Evolutionary conservation across 2,329 filamentous ascomycete genomes (phyloP).

Genomic region (Fusarium algeriense): DNA sequence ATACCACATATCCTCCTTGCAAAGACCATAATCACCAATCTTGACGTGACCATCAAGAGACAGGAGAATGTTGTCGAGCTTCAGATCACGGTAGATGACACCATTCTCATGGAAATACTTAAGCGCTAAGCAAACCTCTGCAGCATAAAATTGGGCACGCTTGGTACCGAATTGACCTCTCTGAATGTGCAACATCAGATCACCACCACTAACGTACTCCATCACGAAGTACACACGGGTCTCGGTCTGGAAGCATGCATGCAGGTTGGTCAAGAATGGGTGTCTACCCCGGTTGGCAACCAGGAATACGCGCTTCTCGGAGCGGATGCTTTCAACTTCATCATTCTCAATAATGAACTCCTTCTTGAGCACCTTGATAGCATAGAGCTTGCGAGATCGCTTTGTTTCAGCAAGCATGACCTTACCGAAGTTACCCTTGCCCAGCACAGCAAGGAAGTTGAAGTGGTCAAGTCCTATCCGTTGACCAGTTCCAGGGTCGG

Average conservation of each 20-base stretch:
- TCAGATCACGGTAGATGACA: slow-evolving; percentile 97
- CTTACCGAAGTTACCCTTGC: slow-evolving; percentile 99
- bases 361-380: slow-evolving; percentile 99
- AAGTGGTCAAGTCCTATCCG: slow-evolving; percentile 98
- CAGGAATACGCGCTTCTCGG: slow-evolving; percentile 96
- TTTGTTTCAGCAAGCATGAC: slow-evolving; percentile 99
- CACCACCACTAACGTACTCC: slow-evolving; percentile 99
- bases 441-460: slow-evolving; percentile 97
- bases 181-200: slow-evolving; percentile 99
- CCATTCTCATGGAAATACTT: slow-evolving; percentile 99
- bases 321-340: slow-evolving; percentile 97
- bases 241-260: slow-evolving; percentile 99
- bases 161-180: slow-evolving; percentile 95
- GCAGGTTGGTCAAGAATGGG: slow-evolving; percentile 93
- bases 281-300: slow-evolving; percentile 97
- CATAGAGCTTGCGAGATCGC: slow-evolving; percentile 89
- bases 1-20: slow-evolving; percentile 99
- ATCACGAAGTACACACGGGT: slow-evolving; percentile 99
- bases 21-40: slow-evolving; percentile 97
- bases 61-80: slow-evolving; percentile 91
- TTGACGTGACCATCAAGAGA: slow-evolving; percentile 98
- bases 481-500: slow-evolving; percentile 78
- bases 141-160: slow-evolving; percentile 98
- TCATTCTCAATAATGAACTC: slow-evolving; percentile 99
- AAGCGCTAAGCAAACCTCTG: slow-evolving; percentile 94